Evolutionary conservation across 2,329 filamentous ascomycete genomes (phyloP).

Genomic region (Microcera coccophila): DNA sequence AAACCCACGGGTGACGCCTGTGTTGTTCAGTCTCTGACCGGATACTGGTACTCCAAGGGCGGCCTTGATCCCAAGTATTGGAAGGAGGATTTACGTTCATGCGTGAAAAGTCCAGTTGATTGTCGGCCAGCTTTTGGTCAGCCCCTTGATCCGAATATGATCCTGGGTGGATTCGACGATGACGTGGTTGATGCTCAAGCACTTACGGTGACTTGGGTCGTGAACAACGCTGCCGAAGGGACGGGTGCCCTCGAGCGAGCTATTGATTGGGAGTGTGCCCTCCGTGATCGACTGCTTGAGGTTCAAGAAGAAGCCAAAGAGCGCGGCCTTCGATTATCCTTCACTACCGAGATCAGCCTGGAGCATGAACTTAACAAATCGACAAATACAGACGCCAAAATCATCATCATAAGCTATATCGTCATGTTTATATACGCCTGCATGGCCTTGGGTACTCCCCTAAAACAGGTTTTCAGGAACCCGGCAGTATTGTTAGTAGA

Average conservation of each 20-base stretch:
- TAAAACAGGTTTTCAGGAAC: slow-evolving; percentile 74
- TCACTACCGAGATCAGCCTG: slow-evolving; percentile 91
- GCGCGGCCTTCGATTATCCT: slow-evolving; percentile 81
- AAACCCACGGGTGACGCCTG: slow-evolving; percentile 88
- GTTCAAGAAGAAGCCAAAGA: slow-evolving; percentile 74
- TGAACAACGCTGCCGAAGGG: slow-evolving; percentile 78
- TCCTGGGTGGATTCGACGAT: slow-evolving; percentile 75
- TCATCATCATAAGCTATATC: slow-evolving; percentile 92
- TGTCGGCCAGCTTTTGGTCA: slow-evolving; percentile 89
- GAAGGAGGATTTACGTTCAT: slow-evolving; percentile 67
- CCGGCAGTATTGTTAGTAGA: slow-evolving; percentile 83
- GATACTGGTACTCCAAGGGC: slow-evolving; percentile 71
- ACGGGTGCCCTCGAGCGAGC: slow-evolving; percentile 66
- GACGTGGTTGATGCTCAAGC: slow-evolving; percentile 71
- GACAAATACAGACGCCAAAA: slow-evolving; percentile 96
- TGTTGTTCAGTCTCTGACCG: slow-evolving; percentile 87
- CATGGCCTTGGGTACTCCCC: slow-evolving; percentile 80
- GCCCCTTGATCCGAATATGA: slow-evolving; percentile 77
- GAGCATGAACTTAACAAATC: slow-evolving; percentile 97
- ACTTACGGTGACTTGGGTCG: slow-evolving; percentile 89
- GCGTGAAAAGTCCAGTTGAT: slow-evolving; percentile 72
- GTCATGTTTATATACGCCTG: slow-evolving; percentile 99
- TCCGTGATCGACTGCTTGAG: slow-evolving; percentile 70
- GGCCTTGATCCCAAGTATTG: slow-evolving; percentile 51
- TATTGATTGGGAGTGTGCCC: slow-evolving; percentile 82